phyloP scores from a whole-genome alignment of 1,284 basidiomycete genomes.

The Gomphus bonarii region DNA sequence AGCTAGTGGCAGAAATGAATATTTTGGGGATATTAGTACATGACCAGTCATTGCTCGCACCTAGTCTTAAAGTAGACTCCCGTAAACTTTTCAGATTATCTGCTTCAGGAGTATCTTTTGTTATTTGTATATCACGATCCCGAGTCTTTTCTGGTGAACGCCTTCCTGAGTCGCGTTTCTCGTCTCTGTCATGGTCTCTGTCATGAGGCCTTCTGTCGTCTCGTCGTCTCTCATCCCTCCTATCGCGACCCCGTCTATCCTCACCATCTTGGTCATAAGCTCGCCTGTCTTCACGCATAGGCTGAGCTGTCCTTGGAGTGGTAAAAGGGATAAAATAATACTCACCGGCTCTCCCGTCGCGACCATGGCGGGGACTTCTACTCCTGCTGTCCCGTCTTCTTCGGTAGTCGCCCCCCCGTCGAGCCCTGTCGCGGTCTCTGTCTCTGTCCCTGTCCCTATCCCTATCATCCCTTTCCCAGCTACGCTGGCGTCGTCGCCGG shows the following conservation, averaged over 20 bases:
- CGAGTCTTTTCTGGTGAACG: conserved; percentile 7
- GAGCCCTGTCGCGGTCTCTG: conserved; percentile 30
- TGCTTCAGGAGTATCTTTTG: background rate
- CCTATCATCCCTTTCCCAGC: conserved; percentile 48
- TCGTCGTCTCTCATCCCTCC: conserved; percentile 23
- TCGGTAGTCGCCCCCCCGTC: conserved; percentile 25
- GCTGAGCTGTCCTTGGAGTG: background rate
- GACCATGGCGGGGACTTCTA: conserved; percentile 49
- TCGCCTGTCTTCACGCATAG: conserved; percentile 7
- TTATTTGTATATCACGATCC: conserved; percentile 15
- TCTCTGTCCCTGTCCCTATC: conserved; percentile 6
- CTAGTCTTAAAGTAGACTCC: background rate
- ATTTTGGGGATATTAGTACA: background rate
- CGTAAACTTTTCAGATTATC: background rate
- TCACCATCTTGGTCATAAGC: conserved; percentile 17
- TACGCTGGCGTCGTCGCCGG: conserved; percentile 51
- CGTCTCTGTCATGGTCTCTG: conserved; percentile 20
- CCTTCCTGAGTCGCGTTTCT: conserved; percentile 7
- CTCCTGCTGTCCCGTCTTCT: conserved; percentile 24
- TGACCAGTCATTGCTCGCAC: background rate
- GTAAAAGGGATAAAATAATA: background rate
- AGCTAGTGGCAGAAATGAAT: background rate
- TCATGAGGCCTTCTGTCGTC: conserved; percentile 25
- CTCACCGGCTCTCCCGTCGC: conserved; percentile 28
- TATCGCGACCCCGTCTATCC: conserved; percentile 15